Evolutionary conservation across 495 filamentous ascomycete genomes (phyloP).

Genomic region (Neurospora sp.): DNA sequence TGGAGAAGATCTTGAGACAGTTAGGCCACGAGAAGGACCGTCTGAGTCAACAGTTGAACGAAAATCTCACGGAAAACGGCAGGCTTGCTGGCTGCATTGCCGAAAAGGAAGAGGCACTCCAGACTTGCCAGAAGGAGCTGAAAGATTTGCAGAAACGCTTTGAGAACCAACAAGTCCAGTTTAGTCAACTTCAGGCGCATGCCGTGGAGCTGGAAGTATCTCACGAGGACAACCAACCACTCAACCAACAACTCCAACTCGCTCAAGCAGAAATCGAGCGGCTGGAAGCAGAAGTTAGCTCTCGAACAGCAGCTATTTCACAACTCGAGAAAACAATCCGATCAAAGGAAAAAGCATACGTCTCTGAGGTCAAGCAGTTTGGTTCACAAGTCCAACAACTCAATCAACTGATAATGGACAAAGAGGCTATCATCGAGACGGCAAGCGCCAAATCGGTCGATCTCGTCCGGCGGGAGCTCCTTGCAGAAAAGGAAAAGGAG

Average conservation of each 20-base stretch:
- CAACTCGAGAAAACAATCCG: conserved; percentile 10
- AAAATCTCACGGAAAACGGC: conserved; percentile 15
- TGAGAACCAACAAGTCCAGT: conserved; percentile 2
- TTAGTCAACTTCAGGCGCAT: conserved; percentile 12
- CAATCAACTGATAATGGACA: conserved; percentile 9
- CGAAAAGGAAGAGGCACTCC: conserved; percentile 9
- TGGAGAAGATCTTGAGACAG: conserved; percentile 7
- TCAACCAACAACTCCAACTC: not conserved
- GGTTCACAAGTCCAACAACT: conserved; percentile 8
- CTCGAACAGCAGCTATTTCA: conserved; percentile 2
- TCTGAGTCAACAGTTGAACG: conserved; percentile 8
- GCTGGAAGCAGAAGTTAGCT: conserved; percentile 6
- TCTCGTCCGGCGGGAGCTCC: conserved; percentile 2
- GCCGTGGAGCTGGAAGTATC: conserved; percentile 4
- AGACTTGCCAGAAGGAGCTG: conserved; percentile 4
- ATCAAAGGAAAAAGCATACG: conserved; percentile 4
- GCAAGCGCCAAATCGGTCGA: not conserved
- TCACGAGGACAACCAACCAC: conserved; percentile 1
- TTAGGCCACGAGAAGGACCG: conserved; percentile 11
- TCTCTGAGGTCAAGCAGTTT: conserved; percentile 3
- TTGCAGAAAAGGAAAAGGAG: conserved; percentile 7
- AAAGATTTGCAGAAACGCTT: conserved; percentile 1
- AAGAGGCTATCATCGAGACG: conserved; percentile 1
- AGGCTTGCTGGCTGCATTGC: conserved; percentile 9
- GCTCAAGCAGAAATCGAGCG: not conserved